Evolutionary conservation across 306 rosid genomes (phyloP), one percentile per base, ranked within the genome.

Genomic region (Ziziphus jujuba): DNA sequence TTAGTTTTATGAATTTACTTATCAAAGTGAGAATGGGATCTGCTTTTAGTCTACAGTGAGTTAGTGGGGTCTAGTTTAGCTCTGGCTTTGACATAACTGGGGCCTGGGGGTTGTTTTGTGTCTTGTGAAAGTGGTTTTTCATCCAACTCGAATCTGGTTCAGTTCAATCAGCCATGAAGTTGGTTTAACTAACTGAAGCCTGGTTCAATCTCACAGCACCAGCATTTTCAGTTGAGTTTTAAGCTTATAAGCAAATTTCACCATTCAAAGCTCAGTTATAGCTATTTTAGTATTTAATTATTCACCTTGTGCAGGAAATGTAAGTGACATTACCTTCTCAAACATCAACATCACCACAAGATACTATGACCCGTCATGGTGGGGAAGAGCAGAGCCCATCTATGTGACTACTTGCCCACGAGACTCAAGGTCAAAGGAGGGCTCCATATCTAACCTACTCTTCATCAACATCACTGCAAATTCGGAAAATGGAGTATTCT

Each of bases 351-450:
- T 92, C 69, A 78, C 82, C 80, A 92, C 98, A 75, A 86, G 98
- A 78, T 92, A 92, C 76, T 92, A 92, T 72, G 96, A 92, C 13
- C 93, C 81, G 1, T 92, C 65, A 72, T 92, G 98, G 97, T 92
- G 98, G 98, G 98, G 98, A 63, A 92, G 97, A 80, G 98, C 97
- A 0, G 98, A 92, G 80, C 97, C 98, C 56, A 87, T 92, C 31
- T 92, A 92, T 51, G 92, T 89, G 38, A 87, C 96, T 4, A 74
- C 84, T 21, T 92, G 98, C 62, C 97, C 96, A 0, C 70, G 98
- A 63, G 0, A 87, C 71, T 34, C 84, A 19, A 49, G 48, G 62
- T 78, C 96, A 49, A 87, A 84, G 71, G 98, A 89, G 80, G 98
- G 91, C 59, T 84, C 96, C 17, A 87, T 92, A 75, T 92, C 98